A percentile compares a stretch with the other conserved stretches of the same genome.
phyloP scores from a whole-genome alignment of 75 land plant species.

The Sequoia sempervirens region DNA sequence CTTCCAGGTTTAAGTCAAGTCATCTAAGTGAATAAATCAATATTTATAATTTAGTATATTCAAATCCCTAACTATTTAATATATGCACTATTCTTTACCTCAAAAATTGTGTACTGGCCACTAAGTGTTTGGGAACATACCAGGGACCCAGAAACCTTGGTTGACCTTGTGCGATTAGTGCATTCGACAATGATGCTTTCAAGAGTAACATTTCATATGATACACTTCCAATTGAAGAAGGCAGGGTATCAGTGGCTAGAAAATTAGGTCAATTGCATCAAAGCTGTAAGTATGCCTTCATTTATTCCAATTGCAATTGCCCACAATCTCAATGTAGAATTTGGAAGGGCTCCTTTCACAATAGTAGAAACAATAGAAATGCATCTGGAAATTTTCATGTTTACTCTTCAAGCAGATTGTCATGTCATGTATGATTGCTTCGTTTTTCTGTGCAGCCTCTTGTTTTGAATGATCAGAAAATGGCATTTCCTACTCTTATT shows the following conservation, averaged over 20 bases:
- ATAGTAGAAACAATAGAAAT: background rate
- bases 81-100: too few species aligned
- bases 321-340: background rate
- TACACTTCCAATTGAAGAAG: background rate
- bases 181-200: conserved; percentile 27
- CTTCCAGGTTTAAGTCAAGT: too few species aligned
- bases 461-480: background rate
- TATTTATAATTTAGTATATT: too few species aligned
- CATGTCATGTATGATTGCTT: background rate
- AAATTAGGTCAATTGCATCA: background rate
- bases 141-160: too few species aligned
- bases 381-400: background rate
- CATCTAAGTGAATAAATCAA: too few species aligned
- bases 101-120: too few species aligned
- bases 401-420: background rate
- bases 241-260: background rate
- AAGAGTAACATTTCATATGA: background rate
- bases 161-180: too few species aligned
- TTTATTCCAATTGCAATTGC: background rate
- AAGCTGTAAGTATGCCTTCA: background rate
- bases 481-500: background rate
- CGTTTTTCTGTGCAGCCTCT: background rate
- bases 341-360: background rate
- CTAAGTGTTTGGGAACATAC: too few species aligned
- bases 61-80: too few species aligned